phyloP scores from a whole-genome alignment of 345 rosid species.

The Psidium friedrichsthalianum region DNA sequence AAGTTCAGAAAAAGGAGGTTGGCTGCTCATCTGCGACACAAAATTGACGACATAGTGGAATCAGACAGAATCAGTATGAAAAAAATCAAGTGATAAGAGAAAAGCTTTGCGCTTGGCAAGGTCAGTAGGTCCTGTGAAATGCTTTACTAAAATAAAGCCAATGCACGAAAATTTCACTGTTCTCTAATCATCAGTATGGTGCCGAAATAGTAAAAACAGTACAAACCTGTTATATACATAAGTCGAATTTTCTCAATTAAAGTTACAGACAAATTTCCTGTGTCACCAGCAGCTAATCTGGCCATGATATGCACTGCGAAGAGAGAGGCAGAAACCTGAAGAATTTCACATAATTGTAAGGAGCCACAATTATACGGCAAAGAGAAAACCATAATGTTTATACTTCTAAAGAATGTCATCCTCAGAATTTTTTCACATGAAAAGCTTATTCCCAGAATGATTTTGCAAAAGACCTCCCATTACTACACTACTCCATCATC shows the following conservation, averaged over 20 bases:
- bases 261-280: conserved; percentile 58
- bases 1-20: conserved; percentile 72
- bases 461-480: not conserved
- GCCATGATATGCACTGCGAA: conserved; percentile 56
- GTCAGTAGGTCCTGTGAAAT: not conserved
- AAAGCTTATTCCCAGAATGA: not conserved
- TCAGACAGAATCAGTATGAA: not conserved
- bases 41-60: not conserved
- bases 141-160: not conserved
- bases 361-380: not conserved
- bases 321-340: conserved; percentile 68
- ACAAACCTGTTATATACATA: conserved; percentile 40
- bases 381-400: not conserved
- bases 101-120: not conserved
- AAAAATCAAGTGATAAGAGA: not conserved
- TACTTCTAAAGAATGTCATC: not conserved
- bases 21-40: conserved; percentile 49
- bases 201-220: not conserved
- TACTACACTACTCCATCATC: not conserved
- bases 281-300: conserved; percentile 43
- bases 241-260: conserved; percentile 45
- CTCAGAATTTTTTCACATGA: not conserved
- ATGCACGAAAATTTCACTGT: not conserved
- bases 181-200: not conserved
- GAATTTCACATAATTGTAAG: conserved; percentile 2